Base-by-base conservation (phyloP, 441 rosid genomes). In the Euphorbia corollata region DNA sequence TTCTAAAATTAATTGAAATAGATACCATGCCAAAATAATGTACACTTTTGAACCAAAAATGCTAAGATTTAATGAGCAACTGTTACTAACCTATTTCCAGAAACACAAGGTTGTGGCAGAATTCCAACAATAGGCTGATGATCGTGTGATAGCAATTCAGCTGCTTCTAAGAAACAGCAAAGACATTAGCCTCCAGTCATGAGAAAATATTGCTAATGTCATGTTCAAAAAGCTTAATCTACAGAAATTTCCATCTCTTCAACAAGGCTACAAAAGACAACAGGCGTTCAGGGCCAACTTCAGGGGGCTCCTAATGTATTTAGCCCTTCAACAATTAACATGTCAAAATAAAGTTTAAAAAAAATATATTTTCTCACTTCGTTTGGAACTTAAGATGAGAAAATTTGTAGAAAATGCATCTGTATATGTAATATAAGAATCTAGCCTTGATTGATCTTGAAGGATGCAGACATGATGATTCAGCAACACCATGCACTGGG, bases 101-200 rank as follows among this genome's bases (percentile, higher is more conserved):
- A 75, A 67, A 83, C 79, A 68, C 70, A 68, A 23, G 89, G 88
- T 67, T 84, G 91, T 13, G 88, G 86, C 69, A 88, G 86, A 78
- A 88, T 71, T 74, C 89, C 89, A 64, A 82, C 88, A 57, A 88
- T 67, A 53, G 85, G 82, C 61, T 81, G 84, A 30, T 71, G 78
- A 68, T 78, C 75, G 68, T 74, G 73, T 73, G 78, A 70, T 48
- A 82, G 69, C 77, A 79, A 71, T 41, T 82, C 89, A 54, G 80
- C 73, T 57, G 68, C 76, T 73, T 82, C 94, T 88, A 88, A n/a
- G 39, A 65, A 73, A 75, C 57, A 69, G 53, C 57, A 73, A 53
- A 64, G 58, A 75, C 15, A 78, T 34, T 36, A 67, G 39, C 58
- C 63, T 62, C 16, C 65, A 73, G 68, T 22, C 56, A 27, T 36